A percentile compares a stretch with the other conserved stretches of the same genome.
Conservation (phyloP, 2,329 filamentous ascomycete genomes). For the Ilyonectria robusta region DNA sequence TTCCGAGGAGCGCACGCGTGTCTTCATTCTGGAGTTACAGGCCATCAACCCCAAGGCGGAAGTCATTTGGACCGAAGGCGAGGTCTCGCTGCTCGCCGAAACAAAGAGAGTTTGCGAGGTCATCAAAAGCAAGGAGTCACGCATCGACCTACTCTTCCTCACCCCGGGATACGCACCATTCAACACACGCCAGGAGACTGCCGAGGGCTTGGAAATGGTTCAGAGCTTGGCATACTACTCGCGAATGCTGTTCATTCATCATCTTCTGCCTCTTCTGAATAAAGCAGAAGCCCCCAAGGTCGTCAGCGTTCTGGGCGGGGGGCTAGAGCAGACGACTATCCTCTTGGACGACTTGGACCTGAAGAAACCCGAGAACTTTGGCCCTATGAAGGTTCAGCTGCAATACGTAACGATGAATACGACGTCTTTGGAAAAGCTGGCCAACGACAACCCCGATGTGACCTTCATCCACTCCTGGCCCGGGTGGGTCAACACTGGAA, state of each 20-base stretch:
- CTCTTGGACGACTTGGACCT: conserved; percentile 47
- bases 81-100: conserved; percentile 62
- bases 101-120: conserved; percentile 54
- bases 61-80: conserved; percentile 59
- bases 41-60: conserved; percentile 56
- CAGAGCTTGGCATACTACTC: conserved; percentile 60
- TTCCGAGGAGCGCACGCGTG: conserved; percentile 47
- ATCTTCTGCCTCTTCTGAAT: conserved; percentile 58
- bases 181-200: conserved; percentile 53
- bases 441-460: conserved; percentile 38
- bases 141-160: conserved; percentile 61
- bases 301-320: conserved; percentile 46
- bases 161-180: conserved; percentile 61
- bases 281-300: conserved; percentile 45
- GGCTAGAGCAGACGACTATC: conserved; percentile 31
- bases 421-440: conserved; percentile 42
- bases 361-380: conserved; percentile 47
- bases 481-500: conserved; percentile 49
- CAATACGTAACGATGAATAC: conserved; percentile 50
- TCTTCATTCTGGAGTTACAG: conserved; percentile 55
- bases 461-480: conserved; percentile 49
- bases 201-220: conserved; percentile 59
- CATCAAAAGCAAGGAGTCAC: conserved; percentile 55
- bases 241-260: conserved; percentile 57
- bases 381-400: conserved; percentile 40